phyloP scores from a whole-genome alignment of 176 grass and related monocot species.

The Bolboschoenus planiculmis region DNA sequence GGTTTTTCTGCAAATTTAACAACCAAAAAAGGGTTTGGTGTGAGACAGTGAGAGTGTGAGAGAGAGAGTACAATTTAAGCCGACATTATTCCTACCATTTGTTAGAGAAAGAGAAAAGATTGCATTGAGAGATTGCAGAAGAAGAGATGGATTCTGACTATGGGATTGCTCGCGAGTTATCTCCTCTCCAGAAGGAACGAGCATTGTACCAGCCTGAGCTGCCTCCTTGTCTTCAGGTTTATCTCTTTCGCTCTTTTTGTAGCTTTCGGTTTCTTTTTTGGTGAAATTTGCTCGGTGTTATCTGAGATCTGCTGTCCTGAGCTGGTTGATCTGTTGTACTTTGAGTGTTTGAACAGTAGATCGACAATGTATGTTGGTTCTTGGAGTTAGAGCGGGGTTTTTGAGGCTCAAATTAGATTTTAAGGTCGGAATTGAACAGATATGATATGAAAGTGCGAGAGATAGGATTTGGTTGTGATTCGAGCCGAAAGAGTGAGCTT shows the following conservation, averaged over 20 bases:
- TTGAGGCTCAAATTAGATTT: not conserved
- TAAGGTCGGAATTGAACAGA: not conserved
- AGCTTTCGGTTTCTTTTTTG: not conserved
- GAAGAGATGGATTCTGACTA: conserved; percentile 84
- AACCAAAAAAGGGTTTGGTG: conserved; percentile 4
- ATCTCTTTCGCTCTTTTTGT: conserved; percentile 3
- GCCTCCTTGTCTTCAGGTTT: conserved; percentile 91
- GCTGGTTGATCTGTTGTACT: not conserved
- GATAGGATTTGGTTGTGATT: not conserved
- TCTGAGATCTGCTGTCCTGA: not conserved
- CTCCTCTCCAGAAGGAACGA: conserved; percentile 69
- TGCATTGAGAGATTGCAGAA: not conserved
- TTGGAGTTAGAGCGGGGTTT: not conserved
- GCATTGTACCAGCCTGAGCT: conserved; percentile 74
- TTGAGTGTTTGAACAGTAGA: conserved; percentile 3
- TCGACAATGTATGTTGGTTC: conserved; percentile 1
- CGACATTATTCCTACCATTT: not conserved
- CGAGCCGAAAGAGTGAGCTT: not conserved
- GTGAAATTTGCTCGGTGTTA: not conserved
- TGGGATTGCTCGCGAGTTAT: conserved; percentile 82
- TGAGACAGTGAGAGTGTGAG: not conserved
- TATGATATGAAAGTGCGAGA: not conserved
- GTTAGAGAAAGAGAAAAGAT: not conserved
- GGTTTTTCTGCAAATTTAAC: not conserved
- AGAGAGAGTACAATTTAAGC: not conserved